These are phyloP conservation scores for Globisporangium camurandrum DNA, from an alignment of 352 stramenopile species.

Conservation along the genomic window DNA sequence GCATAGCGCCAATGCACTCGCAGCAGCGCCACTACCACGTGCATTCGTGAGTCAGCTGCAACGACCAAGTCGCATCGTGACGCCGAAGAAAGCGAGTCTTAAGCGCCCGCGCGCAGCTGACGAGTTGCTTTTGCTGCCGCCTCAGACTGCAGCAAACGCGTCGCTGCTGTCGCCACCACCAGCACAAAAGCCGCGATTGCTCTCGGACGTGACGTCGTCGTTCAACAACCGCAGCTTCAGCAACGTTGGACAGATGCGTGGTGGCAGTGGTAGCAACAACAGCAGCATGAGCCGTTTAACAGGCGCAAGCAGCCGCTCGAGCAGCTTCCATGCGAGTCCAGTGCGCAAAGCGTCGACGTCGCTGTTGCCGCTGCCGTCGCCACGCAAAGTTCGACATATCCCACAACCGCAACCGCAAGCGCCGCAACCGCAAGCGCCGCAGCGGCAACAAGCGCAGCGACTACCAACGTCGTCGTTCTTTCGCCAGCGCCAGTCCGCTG, in stretches of 20 bases:
- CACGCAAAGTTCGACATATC: conserved; percentile 54
- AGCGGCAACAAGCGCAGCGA: too few species aligned
- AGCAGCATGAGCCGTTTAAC: background rate
- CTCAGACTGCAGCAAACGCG: conserved; percentile 39
- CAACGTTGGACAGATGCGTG: conserved; percentile 12
- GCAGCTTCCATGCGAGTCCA: conserved; percentile 12
- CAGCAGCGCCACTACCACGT: background rate
- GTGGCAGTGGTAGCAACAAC: background rate
- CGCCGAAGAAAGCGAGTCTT: conserved; percentile 46
- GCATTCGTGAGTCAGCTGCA: conserved; percentile 31
- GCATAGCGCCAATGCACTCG: background rate
- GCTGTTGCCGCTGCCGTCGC: conserved; percentile 21
- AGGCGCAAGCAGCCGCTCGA: background rate
- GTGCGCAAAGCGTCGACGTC: conserved; percentile 7
- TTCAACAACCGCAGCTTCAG: conserved; percentile 13
- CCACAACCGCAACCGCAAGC: too few species aligned
- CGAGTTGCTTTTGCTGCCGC: too few species aligned
- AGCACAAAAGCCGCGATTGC: conserved; percentile 44
- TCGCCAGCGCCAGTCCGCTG: conserved; percentile 27
- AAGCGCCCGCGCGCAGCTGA: conserved; percentile 46
- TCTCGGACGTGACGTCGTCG: conserved; percentile 17
- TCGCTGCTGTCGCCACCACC: conserved; percentile 19
- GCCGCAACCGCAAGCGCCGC: too few species aligned
- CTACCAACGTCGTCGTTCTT: conserved; percentile 30
- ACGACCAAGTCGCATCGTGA: conserved; percentile 33